Evolutionary conservation across 1,284 basidiomycete species (phyloP), one percentile per base, ranked within the genome.

Genomic region (Pseudozyma hubeiensis): DNA sequence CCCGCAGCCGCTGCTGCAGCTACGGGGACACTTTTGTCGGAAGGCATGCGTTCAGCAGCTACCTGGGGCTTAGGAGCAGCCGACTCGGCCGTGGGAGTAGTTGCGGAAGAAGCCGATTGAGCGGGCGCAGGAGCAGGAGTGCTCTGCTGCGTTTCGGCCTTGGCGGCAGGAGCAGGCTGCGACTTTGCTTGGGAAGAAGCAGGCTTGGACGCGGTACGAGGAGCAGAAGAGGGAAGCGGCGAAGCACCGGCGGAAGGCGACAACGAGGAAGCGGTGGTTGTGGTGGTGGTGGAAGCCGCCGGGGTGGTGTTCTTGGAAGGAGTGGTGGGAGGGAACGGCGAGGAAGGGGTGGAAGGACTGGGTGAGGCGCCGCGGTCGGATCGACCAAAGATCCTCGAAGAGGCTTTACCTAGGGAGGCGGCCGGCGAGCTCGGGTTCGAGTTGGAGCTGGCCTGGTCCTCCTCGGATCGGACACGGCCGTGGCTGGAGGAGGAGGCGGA

Each of bases 351-450:
- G 37, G 68, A 40, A 50, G 68, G 58, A 29, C 50, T 61, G 34
- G 64, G 59, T 37, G 64, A 69, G 13, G 66, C 48, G 34, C 65
- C 60, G 31, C 66, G 66, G 48, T 69, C 66, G 31, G 56, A 59
- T 44, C 66, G 52, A 47, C 66, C 63, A 48, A 73, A 67, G 41
- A 58, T 58, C 43, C 56, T 44, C 13, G 64, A 67, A 5, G 70
- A 62, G 34, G 70, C 57, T 45, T 63, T 65, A 8, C 64, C 56
- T 4, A 73, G 53, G 5, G 64, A 64, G 37, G 56, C 45, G n/a
- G 64, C 57, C 19, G 70, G 70, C n/a, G 70, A 58, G 57, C 56
- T 59, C 10, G 64, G 53, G 40, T 51, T 68, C 34, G 59, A 59
- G 47, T 44, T 60, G 46, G 56, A 53, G 47, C 19, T 64, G 19